These are phyloP conservation scores for Basidiobolus meristosporus DNA, from an alignment of 371 early-diverging fungal species.

Conservation along the genomic window DNA sequence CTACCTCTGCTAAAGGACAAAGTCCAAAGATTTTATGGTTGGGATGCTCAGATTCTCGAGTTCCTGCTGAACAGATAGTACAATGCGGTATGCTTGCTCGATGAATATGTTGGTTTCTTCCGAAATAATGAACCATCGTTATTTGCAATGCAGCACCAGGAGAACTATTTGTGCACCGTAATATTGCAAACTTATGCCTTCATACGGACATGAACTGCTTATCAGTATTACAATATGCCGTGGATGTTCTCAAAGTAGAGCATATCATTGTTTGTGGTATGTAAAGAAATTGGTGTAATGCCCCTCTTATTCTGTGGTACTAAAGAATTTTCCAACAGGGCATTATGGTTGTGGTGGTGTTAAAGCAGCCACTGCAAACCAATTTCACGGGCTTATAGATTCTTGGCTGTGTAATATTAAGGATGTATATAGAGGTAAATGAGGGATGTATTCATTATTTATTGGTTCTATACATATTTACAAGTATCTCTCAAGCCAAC, in stretches of 20 bases:
- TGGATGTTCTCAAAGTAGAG: conserved; percentile 75
- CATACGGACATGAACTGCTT: conserved; percentile 58
- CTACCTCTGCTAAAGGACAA: conserved; percentile 41
- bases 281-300: too few species aligned
- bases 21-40: conserved; percentile 73
- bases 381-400: conserved; percentile 60
- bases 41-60: conserved; percentile 81
- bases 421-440: conserved; percentile 49
- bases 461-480: too few species aligned
- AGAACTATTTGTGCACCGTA: conserved; percentile 87
- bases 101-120: too few species aligned
- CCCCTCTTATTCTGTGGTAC: too few species aligned
- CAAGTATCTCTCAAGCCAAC: too few species aligned
- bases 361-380: conserved; percentile 31
- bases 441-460: too few species aligned
- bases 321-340: too few species aligned
- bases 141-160: conserved; percentile 35
- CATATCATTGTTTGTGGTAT: conserved; percentile 85
- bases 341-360: conserved; percentile 86
- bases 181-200: conserved; percentile 81
- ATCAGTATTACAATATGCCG: conserved; percentile 81
- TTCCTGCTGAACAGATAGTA: conserved; percentile 41
- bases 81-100: too few species aligned
- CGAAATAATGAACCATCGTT: too few species aligned
- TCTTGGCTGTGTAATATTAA: conserved; percentile 67